Evolutionary conservation across 495 filamentous ascomycete species (phyloP).

Genomic region (Tuber borchii): DNA sequence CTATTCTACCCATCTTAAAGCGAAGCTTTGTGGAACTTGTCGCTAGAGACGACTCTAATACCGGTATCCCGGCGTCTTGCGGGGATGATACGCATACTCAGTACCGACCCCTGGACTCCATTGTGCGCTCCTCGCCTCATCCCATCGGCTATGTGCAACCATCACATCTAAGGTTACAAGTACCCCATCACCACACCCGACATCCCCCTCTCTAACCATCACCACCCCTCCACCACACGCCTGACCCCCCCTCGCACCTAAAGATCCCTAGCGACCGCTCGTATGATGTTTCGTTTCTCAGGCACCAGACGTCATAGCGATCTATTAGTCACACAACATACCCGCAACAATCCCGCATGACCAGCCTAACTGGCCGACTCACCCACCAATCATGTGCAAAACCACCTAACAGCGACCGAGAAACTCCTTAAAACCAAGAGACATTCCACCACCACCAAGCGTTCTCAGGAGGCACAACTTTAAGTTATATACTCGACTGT

Average conservation of each 20-base stretch:
- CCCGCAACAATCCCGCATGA: not conserved
- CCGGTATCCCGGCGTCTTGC: not conserved
- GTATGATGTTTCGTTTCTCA: not conserved
- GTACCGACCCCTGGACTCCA: not conserved
- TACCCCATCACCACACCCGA: not conserved
- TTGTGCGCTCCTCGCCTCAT: not conserved
- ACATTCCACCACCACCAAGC: not conserved
- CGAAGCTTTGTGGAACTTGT: not conserved
- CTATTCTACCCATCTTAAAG: not conserved
- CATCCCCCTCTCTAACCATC: not conserved
- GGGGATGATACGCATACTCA: not conserved
- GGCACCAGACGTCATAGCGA: not conserved
- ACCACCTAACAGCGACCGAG: not conserved
- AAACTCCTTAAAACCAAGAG: not conserved
- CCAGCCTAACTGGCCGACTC: not conserved
- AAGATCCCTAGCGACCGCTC: not conserved
- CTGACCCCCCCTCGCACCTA: too few species aligned
- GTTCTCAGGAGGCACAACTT: not conserved
- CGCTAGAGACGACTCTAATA: not conserved
- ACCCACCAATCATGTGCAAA: not conserved
- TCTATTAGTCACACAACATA: not conserved
- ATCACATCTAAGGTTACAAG: not conserved
- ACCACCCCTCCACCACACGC: not conserved
- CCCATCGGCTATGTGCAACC: not conserved
- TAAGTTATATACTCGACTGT: not conserved